These are phyloP conservation scores for Racocetra persica DNA, from an alignment of 371 early-diverging fungal genomes.

Conservation along the genomic window DNA sequence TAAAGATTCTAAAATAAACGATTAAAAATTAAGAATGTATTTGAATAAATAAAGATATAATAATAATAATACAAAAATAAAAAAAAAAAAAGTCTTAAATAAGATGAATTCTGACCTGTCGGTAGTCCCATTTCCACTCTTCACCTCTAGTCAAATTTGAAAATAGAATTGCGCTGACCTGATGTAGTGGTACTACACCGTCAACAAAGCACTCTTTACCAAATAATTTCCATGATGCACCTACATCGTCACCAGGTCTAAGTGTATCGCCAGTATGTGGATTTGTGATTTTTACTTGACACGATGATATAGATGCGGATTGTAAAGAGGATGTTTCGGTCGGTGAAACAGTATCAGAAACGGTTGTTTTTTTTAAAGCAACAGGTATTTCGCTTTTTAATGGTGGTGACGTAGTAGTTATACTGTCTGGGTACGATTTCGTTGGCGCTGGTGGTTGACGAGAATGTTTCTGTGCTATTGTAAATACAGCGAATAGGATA, in stretches of 20 bases:
- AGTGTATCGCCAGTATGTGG: neutral
- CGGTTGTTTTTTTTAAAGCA: neutral
- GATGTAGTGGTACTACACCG: neutral
- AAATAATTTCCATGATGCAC: neutral
- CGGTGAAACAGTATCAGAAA: neutral
- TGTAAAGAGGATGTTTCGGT: neutral
- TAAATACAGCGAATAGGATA: too few species aligned
- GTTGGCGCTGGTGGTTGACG: too few species aligned
- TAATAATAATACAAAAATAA: neutral
- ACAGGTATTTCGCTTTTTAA: too few species aligned
- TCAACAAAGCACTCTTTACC: neutral
- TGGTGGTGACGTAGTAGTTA: too few species aligned
- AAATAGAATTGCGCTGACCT: constrained; percentile 20
- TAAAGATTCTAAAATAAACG: neutral
- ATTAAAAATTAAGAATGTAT: neutral
- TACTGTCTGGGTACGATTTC: too few species aligned
- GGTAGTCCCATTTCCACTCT: constrained; percentile 33
- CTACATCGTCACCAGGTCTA: constrained; percentile 20
- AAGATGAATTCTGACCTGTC: neutral
- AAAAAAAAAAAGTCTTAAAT: neutral
- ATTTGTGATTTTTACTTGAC: constrained; percentile 17
- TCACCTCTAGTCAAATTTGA: constrained; percentile 17
- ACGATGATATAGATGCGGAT: neutral
- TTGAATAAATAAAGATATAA: neutral
- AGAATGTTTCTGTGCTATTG: too few species aligned